Evolutionary conservation across 441 rosid species (phyloP), one percentile per base, ranked within the genome.

Genomic region (Lepidium campestre): DNA sequence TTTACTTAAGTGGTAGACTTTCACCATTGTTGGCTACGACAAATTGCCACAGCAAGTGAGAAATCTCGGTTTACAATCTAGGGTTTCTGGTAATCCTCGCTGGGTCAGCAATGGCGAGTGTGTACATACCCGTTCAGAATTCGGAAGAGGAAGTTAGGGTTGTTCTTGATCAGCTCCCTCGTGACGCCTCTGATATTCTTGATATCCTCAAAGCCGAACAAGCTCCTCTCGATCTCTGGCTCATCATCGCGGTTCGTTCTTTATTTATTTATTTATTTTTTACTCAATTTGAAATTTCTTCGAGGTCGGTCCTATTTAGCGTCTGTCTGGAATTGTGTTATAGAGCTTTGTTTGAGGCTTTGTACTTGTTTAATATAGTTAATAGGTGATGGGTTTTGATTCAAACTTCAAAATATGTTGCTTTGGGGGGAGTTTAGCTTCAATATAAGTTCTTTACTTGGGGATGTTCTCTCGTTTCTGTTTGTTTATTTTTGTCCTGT

Each of bases 131-230:
- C 15, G 97, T 94, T 68, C 98, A 94, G 75, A 94, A 94, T 80
- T 94, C 99, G 37, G 98, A 93, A 81, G 99, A 94, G 78, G 99
- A 94, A 77, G 98, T 94, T 41, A 82, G 98, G 71, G 98, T 94
- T 77, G 81, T 84, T 58, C 87, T 94, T 64, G 96, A 94, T 77
- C 98, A 94, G 76, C 99, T 94, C 29, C 99, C 99, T 10, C 78
- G 96, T 17, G 98, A 94, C 53, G 97, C 99, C 57, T 86, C 98
- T 53, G 98, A 94, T 68, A 94, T 94, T 66, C 92, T 94, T 34
- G 99, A 94, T 68, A 91, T 91, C 76, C 99, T 91, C 60, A 94
- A 94, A 80, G 99, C 97, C 70, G 99, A 94, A 75, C 98, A 94
- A 82, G 98, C 99, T 39, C 96, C 98, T 74, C 97, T 91, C 70